These are phyloP conservation scores for Coemansia erecta DNA, from an alignment of 192 early-diverging fungal genomes.

Conservation along the genomic window DNA sequence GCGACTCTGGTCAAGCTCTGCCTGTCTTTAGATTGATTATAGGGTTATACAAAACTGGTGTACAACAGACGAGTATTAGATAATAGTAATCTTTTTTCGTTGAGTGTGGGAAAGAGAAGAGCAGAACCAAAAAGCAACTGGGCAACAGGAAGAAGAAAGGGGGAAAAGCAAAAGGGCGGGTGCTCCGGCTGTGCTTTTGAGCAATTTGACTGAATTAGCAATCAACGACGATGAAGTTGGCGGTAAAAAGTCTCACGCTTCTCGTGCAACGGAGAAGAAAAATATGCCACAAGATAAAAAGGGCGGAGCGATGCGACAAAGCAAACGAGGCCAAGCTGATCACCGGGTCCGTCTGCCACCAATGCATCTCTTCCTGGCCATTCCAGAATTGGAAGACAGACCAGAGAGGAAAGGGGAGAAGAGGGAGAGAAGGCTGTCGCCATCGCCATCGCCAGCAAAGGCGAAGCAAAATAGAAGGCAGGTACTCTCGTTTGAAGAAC, in stretches of 20 bases:
- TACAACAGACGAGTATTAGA: too few relatives aligned
- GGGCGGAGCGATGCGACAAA: not conserved
- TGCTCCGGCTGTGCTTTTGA: too few relatives aligned
- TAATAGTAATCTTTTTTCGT: too few relatives aligned
- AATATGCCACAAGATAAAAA: too few relatives aligned
- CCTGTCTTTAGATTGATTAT: not conserved
- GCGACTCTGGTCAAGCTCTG: not conserved
- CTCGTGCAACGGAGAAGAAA: constrained; percentile 7
- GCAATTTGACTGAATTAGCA: too few relatives aligned
- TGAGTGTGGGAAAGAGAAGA: too few relatives aligned
- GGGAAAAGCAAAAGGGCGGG: too few relatives aligned
- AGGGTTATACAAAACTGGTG: not conserved
- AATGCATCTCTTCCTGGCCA: too few relatives aligned
- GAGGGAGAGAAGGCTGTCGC: not conserved
- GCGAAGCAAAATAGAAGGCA: not conserved
- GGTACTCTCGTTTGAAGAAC: too few relatives aligned
- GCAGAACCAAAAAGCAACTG: too few relatives aligned
- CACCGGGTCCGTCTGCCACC: too few relatives aligned
- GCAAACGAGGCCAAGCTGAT: not conserved
- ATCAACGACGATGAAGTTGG: not conserved
- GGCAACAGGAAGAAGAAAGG: too few relatives aligned
- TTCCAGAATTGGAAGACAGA: not conserved
- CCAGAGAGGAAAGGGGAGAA: not conserved
- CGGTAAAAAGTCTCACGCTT: constrained; percentile 39
- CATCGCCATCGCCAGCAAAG: not conserved